Evolutionary conservation across 108 stramenopile species (phyloP).

Genomic region (Aurantiochytrium sp.): DNA sequence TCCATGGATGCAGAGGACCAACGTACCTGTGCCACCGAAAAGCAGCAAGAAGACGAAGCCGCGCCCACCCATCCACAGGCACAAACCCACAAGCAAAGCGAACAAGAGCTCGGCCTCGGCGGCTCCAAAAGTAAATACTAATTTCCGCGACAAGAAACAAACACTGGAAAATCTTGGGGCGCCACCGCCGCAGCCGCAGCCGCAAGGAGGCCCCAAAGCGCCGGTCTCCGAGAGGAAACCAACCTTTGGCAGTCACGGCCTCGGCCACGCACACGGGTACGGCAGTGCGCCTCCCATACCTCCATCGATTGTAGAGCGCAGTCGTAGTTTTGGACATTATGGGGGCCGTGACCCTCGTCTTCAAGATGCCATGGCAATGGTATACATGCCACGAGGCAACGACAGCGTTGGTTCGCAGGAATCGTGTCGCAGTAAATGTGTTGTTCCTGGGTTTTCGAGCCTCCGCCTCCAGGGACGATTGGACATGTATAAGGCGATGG

Average conservation of each 20-base stretch:
- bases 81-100: too few relatives aligned
- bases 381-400: not conserved
- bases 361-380: not conserved
- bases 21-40: too few relatives aligned
- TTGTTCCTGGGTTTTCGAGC: not conserved
- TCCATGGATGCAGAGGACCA: too few relatives aligned
- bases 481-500: not conserved
- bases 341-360: not conserved
- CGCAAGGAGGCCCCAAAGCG: too few relatives aligned
- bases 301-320: not conserved
- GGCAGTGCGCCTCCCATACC: not conserved
- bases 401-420: not conserved
- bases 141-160: too few relatives aligned
- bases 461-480: not conserved
- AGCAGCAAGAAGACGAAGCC: too few relatives aligned
- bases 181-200: too few relatives aligned
- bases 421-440: not conserved
- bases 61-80: too few relatives aligned
- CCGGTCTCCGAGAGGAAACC: too few relatives aligned
- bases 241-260: not conserved
- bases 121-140: too few relatives aligned
- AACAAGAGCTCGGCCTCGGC: too few relatives aligned
- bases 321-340: not conserved
- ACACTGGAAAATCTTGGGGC: too few relatives aligned
- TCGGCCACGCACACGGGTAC: not conserved